Conservation (phyloP, 2,329 filamentous ascomycete genomes). For the Graphilbum fragrans region DNA sequence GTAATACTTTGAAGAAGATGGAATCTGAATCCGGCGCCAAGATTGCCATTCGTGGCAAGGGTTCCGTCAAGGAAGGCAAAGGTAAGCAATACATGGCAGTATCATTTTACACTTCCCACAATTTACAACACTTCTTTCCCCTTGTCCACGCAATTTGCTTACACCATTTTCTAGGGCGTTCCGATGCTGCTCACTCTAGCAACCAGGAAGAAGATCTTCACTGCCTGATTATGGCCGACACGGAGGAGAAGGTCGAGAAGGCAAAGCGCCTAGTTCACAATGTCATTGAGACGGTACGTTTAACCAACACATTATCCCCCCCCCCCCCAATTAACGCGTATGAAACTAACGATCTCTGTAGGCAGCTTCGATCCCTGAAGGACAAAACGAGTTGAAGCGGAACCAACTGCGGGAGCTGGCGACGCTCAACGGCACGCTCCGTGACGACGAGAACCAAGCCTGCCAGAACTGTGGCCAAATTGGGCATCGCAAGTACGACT, state of each 20-base stretch:
- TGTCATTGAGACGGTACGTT: slow-evolving; percentile 88
- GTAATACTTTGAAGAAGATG: slow-evolving; percentile 99
- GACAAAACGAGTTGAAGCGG: slow-evolving; percentile 96
- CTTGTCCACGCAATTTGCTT: background rate
- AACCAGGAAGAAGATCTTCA: slow-evolving; percentile 99
- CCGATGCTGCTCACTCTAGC: slow-evolving; percentile 96
- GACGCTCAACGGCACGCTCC: slow-evolving; percentile 94
- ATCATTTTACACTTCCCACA: background rate
- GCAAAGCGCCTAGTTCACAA: slow-evolving; percentile 98
- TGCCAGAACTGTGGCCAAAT: slow-evolving; percentile 99
- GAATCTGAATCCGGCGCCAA: slow-evolving; percentile 94
- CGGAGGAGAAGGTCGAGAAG: slow-evolving; percentile 98
- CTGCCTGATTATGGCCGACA: slow-evolving; percentile 99
- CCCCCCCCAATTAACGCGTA: background rate
- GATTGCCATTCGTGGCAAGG: slow-evolving; percentile 98
- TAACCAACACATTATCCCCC: background rate
- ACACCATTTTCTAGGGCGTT: slow-evolving; percentile 42
- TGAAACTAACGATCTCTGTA: slow-evolving; percentile 24
- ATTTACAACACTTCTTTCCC: background rate
- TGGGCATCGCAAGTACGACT: slow-evolving; percentile 97
- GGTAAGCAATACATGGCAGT: slow-evolving; percentile 23
- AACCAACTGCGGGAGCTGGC: slow-evolving; percentile 97
- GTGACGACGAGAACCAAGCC: slow-evolving; percentile 97
- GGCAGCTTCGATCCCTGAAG: slow-evolving; percentile 97
- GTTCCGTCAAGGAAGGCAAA: slow-evolving; percentile 99